phyloP scores from a whole-genome alignment of 2,329 filamentous ascomycete species.

The Escovopsis weberi region DNA sequence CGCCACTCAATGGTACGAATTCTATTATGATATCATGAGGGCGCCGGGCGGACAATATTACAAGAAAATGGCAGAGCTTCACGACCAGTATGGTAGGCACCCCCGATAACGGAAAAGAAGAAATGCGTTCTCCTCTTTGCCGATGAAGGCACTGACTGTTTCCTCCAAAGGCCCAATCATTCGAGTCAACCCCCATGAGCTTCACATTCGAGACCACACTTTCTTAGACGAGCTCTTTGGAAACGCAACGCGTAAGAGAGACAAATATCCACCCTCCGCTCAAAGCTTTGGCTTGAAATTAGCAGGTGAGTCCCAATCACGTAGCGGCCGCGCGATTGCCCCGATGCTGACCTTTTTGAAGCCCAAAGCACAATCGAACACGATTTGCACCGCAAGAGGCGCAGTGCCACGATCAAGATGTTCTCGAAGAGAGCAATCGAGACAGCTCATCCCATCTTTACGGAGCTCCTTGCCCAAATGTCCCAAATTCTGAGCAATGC shows the following conservation, averaged over 20 bases:
- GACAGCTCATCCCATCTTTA: not conserved
- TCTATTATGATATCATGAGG: slow-evolving; percentile 16
- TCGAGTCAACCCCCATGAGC: slow-evolving; percentile 14
- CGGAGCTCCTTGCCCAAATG: not conserved
- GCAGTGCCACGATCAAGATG: not conserved
- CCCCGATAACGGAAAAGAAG: no score
- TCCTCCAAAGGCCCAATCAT: slow-evolving; percentile 14
- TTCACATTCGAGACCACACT: slow-evolving; percentile 15
- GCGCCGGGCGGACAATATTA: slow-evolving; percentile 12
- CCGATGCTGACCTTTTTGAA: not conserved
- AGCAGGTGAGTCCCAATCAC: not conserved
- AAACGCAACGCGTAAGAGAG: not conserved
- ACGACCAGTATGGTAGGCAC: slow-evolving; percentile 19
- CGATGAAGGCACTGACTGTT: not conserved
- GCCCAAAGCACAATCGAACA: not conserved
- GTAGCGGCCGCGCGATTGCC: not conserved
- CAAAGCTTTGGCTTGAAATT: not conserved
- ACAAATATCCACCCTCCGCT: not conserved
- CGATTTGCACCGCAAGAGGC: not conserved
- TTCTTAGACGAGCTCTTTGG: slow-evolving; percentile 13
- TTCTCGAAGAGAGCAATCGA: slow-evolving; percentile 1
- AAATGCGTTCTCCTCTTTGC: no score
- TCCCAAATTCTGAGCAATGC: not conserved
- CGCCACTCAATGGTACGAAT: slow-evolving; percentile 17
- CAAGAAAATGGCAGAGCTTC: slow-evolving; percentile 17